These are phyloP conservation scores for Gaultheria prostrata DNA, from an alignment of 148 eudicot species.

Conservation along the genomic window DNA sequence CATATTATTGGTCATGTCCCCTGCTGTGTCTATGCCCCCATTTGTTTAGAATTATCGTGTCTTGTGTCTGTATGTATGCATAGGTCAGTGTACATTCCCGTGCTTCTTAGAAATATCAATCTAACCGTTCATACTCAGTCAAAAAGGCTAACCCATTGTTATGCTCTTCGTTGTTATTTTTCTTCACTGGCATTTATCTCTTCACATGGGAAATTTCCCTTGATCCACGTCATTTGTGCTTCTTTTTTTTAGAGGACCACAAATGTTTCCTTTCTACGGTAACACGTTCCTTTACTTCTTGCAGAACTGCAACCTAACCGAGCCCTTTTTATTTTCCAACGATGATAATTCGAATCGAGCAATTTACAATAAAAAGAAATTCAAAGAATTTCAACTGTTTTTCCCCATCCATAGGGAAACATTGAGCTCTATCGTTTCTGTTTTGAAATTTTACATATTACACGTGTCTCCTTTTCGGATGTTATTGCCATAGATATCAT, in stretches of 20 bases:
- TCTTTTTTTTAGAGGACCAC: not conserved
- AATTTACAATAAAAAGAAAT: no score
- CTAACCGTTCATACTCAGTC: not conserved
- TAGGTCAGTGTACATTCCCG: not conserved
- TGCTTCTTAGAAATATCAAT: not conserved
- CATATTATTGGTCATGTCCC: no score
- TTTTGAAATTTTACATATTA: not conserved
- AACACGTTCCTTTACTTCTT: not conserved
- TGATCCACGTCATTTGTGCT: not conserved
- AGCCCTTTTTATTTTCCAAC: not conserved
- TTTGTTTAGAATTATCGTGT: no score
- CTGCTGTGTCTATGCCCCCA: no score
- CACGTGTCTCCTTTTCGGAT: not conserved
- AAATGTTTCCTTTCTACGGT: not conserved
- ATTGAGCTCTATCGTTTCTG: not conserved
- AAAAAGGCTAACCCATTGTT: not conserved
- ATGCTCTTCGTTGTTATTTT: not conserved
- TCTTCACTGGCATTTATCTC: not conserved
- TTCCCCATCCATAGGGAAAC: not conserved
- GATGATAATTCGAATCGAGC: not conserved
- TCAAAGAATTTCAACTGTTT: not conserved
- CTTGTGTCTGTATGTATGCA: not conserved
- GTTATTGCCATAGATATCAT: not conserved
- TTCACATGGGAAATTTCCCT: not conserved
- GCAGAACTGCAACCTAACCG: not conserved